Conservation (phyloP, 1,139 yeast species). For the Scheffersomyces parashehatae region DNA sequence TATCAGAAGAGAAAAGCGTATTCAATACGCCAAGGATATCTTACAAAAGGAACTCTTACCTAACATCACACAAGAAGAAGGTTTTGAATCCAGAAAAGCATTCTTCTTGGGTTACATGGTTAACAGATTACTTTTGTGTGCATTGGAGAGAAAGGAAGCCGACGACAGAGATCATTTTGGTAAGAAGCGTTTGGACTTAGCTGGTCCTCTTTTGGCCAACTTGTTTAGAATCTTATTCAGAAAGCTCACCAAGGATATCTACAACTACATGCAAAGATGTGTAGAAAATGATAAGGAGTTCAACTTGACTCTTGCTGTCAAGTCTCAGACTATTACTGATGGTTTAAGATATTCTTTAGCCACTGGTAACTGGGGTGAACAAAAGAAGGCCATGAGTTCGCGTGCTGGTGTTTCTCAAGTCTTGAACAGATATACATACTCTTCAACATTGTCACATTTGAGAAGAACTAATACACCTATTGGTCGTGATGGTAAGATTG, state of each 20-base stretch:
- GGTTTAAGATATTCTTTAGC: constrained; percentile 97
- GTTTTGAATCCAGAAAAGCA: constrained; percentile 95
- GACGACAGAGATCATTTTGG: constrained; percentile 99
- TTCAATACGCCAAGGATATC: constrained; percentile 95
- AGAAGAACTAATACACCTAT: constrained; percentile 98
- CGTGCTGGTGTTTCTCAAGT: constrained; percentile 99
- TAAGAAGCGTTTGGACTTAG: constrained; percentile 94
- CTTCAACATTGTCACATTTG: constrained; percentile 95
- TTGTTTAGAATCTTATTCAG: constrained; percentile 92
- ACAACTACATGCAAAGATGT: constrained; percentile 98
- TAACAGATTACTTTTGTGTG: constrained; percentile 89
- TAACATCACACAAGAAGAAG: constrained; percentile 96
- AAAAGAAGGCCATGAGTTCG: constrained; percentile 97
- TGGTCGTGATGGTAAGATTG: constrained; percentile 98
- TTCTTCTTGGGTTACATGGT: constrained; percentile 98
- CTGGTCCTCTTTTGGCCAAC: constrained; percentile 95
- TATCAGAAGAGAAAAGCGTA: constrained; percentile 96
- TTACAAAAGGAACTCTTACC: constrained; percentile 95
- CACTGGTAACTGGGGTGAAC: constrained; percentile 99
- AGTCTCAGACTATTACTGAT: constrained; percentile 94
- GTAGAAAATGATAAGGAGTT: constrained; percentile 97
- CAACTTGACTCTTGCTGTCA: constrained; percentile 93
- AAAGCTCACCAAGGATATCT: constrained; percentile 90
- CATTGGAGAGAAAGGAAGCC: constrained; percentile 94
- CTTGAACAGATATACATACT: constrained; percentile 93